Conservation (phyloP, 2,329 filamentous ascomycete species). For the Paraphoma chrysanthemicola region DNA sequence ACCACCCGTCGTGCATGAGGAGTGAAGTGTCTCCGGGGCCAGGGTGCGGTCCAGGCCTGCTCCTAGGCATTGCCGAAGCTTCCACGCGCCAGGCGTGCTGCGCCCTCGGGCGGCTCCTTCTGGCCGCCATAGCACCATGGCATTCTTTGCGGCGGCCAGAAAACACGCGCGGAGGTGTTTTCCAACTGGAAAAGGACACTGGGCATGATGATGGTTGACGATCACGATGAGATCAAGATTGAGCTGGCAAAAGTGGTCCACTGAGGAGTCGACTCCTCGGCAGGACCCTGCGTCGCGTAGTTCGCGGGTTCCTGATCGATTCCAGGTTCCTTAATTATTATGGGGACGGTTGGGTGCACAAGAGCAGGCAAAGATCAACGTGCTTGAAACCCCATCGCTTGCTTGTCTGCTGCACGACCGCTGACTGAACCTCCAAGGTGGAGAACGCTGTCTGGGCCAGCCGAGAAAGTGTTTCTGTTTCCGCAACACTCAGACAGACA, state of each 20-base stretch:
- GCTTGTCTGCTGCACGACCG: constrained; percentile 1
- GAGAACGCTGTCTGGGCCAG: neutral
- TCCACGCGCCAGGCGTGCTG: constrained; percentile 2
- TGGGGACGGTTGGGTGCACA: neutral
- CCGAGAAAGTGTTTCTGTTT: neutral
- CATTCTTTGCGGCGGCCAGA: neutral
- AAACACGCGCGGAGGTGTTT: neutral
- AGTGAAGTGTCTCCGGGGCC: constrained; percentile 5
- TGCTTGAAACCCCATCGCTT: constrained; percentile 9
- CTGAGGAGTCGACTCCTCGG: neutral
- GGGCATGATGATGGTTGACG: neutral
- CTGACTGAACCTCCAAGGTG: neutral
- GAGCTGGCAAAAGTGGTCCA: neutral
- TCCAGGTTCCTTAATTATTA: neutral
- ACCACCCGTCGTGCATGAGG: constrained; percentile 8
- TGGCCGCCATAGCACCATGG: neutral
- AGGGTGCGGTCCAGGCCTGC: constrained; percentile 7
- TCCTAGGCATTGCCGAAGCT: neutral
- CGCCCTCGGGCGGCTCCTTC: constrained; percentile 3
- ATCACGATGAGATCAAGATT: neutral
- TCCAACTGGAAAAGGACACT: neutral
- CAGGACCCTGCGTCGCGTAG: constrained; percentile 2
- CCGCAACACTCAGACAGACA: neutral
- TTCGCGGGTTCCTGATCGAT: constrained; percentile 3
- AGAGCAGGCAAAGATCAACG: constrained; percentile 2